Evolutionary conservation across 192 early-diverging fungal genomes (phyloP).

Genomic region (Coemansia sp.): DNA sequence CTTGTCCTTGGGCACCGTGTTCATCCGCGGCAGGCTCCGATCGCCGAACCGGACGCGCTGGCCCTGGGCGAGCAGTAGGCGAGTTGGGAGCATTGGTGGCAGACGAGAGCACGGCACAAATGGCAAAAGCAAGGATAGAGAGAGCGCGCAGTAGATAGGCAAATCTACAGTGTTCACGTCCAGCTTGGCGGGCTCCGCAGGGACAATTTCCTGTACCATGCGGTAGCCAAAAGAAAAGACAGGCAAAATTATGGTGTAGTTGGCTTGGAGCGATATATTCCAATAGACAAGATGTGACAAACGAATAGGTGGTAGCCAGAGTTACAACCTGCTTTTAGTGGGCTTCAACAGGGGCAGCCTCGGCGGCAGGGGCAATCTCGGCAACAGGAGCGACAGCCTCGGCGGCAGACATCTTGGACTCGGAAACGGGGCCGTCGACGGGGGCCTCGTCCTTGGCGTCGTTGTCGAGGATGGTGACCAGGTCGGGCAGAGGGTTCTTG

Average conservation of each 20-base stretch:
- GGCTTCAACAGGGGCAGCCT: constrained; percentile 35
- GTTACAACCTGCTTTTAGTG: constrained; percentile 29
- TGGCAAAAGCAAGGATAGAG: too few species aligned
- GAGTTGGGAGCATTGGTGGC: constrained; percentile 22
- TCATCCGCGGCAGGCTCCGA: constrained; percentile 28
- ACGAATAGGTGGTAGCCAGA: too few species aligned
- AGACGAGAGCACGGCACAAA: too few species aligned
- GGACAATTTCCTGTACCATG: too few species aligned
- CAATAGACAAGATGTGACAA: too few species aligned
- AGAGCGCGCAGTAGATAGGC: too few species aligned
- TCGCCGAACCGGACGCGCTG: constrained; percentile 29
- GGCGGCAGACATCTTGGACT: constrained; percentile 47
- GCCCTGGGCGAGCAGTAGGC: constrained; percentile 19
- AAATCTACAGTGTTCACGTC: too few species aligned
- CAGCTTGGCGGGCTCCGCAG: too few species aligned
- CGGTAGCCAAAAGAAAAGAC: too few species aligned
- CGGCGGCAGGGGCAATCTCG: constrained; percentile 26
- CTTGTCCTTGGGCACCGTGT: constrained; percentile 28
- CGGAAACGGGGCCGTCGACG: constrained; percentile 64
- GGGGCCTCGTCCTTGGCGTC: constrained; percentile 82
- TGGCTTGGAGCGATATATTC: too few species aligned
- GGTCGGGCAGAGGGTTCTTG: constrained; percentile 93
- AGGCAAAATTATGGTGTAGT: too few species aligned
- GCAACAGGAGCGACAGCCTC: constrained; percentile 20
- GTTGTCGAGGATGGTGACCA: constrained; percentile 81